Evolutionary conservation across 129 eudicot genomes (phyloP).

Genomic region (Chrysanthemum makinoi): DNA sequence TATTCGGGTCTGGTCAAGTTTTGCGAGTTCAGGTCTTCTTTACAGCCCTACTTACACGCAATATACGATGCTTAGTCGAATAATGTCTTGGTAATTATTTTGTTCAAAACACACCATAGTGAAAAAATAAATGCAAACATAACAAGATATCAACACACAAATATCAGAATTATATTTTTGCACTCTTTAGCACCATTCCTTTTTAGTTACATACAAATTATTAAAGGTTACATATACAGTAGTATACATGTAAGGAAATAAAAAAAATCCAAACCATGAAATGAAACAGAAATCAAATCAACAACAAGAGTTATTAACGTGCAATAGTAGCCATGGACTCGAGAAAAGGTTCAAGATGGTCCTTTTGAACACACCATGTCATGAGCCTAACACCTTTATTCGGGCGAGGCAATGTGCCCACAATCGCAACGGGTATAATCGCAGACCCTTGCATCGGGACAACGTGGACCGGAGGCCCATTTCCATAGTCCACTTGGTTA

Average conservation of each 20-base stretch:
- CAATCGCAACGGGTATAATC: constrained; percentile 49
- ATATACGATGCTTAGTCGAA: too few species aligned
- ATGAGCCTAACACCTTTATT: constrained; percentile 43
- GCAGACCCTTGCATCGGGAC: constrained; percentile 60
- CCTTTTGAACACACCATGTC: constrained; percentile 58
- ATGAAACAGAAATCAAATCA: constrained; percentile 1
- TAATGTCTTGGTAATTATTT: too few species aligned
- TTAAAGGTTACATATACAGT: background rate
- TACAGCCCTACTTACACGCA: too few species aligned
- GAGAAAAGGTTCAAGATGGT: constrained; percentile 41
- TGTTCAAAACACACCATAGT: too few species aligned
- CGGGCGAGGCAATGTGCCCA: constrained; percentile 37
- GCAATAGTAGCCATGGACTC: constrained; percentile 14
- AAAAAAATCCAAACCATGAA: background rate
- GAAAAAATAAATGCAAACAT: too few species aligned
- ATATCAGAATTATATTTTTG: background rate
- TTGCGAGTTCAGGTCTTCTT: too few species aligned
- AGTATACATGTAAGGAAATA: background rate
- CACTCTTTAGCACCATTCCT: background rate
- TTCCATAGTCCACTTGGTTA: constrained; percentile 55
- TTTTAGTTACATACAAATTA: constrained; percentile 7
- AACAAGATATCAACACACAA: too few species aligned
- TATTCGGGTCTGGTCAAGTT: too few species aligned
- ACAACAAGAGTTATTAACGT: background rate
- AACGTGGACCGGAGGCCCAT: constrained; percentile 42